Evolutionary conservation across 2,329 filamentous ascomycete species (phyloP).

Genomic region (Arthrobotrys megalospora): DNA sequence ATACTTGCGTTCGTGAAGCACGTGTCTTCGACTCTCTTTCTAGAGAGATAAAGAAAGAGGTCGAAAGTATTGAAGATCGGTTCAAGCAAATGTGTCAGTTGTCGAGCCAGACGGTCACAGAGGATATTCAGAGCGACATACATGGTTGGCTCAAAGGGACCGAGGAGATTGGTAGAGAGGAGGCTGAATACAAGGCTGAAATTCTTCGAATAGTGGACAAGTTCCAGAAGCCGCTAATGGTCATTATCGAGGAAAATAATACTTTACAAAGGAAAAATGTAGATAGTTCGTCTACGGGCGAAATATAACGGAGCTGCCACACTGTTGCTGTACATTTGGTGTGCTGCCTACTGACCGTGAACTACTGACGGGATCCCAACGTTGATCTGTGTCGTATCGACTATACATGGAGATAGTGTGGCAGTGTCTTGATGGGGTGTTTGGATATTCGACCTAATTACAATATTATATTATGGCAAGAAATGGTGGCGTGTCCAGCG

Average conservation of each 20-base stretch:
- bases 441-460: too few species aligned
- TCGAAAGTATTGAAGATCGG: background rate
- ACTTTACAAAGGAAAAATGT: too few species aligned
- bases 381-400: too few species aligned
- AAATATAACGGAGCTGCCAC: too few species aligned
- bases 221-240: background rate
- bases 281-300: too few species aligned
- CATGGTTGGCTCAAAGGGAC: constrained; percentile 2
- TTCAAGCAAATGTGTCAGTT: background rate
- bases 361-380: too few species aligned
- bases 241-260: background rate
- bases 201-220: constrained; percentile 8
- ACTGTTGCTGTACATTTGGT: too few species aligned
- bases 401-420: too few species aligned
- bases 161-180: background rate
- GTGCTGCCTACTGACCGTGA: too few species aligned
- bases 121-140: background rate
- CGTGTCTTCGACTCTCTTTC: background rate
- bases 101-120: background rate
- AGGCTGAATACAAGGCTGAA: constrained; percentile 5
- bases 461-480: too few species aligned
- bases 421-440: too few species aligned
- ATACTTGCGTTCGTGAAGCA: background rate
- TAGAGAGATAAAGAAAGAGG: background rate
- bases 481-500: too few species aligned